Evolutionary conservation across 2,329 filamentous ascomycete genomes (phyloP).

Genomic region (Trichoderma sp.): DNA sequence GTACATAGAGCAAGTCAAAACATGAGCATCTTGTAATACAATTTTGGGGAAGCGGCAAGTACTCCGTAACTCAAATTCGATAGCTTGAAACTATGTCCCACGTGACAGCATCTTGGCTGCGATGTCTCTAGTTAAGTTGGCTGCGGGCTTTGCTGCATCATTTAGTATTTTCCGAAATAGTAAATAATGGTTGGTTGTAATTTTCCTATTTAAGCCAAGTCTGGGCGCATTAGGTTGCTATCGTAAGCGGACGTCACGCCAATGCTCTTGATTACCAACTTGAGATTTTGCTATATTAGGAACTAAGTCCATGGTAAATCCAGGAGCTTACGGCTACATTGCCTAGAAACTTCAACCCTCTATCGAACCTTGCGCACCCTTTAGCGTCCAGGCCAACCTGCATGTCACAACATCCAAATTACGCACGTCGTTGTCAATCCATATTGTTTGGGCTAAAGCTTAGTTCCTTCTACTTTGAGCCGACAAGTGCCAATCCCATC

Average conservation of each 20-base stretch:
- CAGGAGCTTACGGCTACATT: not conserved
- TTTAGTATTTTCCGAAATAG: not conserved
- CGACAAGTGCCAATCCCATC: not conserved
- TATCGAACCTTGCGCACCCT: not conserved
- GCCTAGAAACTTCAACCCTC: not conserved
- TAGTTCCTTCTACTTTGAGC: not conserved
- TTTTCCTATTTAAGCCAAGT: not conserved
- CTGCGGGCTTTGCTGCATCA: not conserved
- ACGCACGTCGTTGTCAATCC: not conserved
- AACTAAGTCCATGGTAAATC: not conserved
- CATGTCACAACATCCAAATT: not conserved
- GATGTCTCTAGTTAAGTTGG: not conserved
- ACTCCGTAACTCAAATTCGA: not conserved
- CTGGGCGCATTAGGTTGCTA: not conserved
- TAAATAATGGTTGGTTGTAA: not conserved
- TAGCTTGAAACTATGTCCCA: not conserved
- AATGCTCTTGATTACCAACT: not conserved
- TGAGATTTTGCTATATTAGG: not conserved
- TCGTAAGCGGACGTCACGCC: not conserved
- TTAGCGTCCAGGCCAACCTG: not conserved
- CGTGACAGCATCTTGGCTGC: not conserved
- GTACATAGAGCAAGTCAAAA: not conserved
- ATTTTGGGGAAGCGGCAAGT: not conserved
- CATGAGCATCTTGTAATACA: not conserved
- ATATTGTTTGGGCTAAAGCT: not conserved